Conservation (phyloP, 768 basidiomycete species). For the Tephrocybe sp. region DNA sequence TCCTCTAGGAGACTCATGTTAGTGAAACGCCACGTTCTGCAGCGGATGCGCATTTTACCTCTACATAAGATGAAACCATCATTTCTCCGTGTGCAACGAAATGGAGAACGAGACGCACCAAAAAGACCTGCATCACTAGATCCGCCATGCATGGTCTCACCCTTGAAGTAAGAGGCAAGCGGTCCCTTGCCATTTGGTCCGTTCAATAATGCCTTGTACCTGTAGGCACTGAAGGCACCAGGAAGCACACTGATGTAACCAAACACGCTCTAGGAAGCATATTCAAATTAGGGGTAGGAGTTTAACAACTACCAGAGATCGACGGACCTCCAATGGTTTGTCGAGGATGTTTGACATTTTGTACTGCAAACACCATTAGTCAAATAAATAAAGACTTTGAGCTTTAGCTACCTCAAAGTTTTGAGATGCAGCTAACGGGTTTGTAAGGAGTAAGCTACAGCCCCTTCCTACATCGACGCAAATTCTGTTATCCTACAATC, state of each 20-base stretch:
- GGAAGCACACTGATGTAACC: conserved; percentile 88
- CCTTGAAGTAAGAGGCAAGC: conserved; percentile 90
- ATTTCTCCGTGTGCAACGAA: neutral
- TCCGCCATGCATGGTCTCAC: conserved; percentile 80
- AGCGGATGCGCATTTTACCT: conserved; percentile 8
- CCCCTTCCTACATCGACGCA: conserved; percentile 79
- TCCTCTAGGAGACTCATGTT: conserved; percentile 49
- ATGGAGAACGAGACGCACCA: conserved; percentile 30
- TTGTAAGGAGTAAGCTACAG: conserved; percentile 67
- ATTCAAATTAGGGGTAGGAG: neutral
- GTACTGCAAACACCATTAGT: conserved; percentile 57
- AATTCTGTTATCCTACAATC: conserved; percentile 44
- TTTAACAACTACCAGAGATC: neutral
- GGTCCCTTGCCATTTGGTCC: conserved; percentile 88
- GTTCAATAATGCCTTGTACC: conserved; percentile 85
- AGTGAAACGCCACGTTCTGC: neutral
- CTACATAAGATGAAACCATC: conserved; percentile 7
- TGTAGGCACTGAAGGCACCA: conserved; percentile 89
- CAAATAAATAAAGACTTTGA: too few species aligned
- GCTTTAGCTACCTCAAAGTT: conserved; percentile 72
- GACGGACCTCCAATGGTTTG: conserved; percentile 83
- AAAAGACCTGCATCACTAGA: conserved; percentile 65
- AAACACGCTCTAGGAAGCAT: conserved; percentile 59
- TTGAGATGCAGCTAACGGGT: conserved; percentile 87
- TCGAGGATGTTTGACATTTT: conserved; percentile 97